A percentile compares a stretch with the other conserved stretches of the same genome.
phyloP scores from a whole-genome alignment of 1,284 basidiomycete genomes.

The Rhodotorula mucilaginosa region DNA sequence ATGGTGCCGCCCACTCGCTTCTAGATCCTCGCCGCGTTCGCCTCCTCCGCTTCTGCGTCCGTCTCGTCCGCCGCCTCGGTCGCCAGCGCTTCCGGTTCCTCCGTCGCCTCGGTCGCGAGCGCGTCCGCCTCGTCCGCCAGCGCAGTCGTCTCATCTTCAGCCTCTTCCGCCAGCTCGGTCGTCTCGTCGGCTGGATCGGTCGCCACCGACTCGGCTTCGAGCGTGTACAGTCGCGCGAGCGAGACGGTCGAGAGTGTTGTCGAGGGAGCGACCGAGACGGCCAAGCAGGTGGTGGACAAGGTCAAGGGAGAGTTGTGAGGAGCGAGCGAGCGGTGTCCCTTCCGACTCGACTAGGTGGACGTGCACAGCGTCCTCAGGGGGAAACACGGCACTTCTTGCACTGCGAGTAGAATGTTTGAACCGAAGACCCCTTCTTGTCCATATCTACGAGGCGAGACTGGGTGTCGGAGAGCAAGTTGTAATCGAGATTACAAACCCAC shows the following conservation, averaged over 20 bases:
- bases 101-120: neutral
- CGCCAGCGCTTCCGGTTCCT: neutral
- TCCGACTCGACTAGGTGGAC: too few relatives aligned
- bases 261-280: slow-evolving; percentile 36
- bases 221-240: slow-evolving; percentile 36
- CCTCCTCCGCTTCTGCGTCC: neutral
- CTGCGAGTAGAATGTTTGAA: too few relatives aligned
- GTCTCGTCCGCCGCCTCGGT: neutral
- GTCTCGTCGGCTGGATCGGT: neutral
- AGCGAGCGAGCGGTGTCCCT: rapidly evolving
- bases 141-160: neutral
- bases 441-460: too few relatives aligned
- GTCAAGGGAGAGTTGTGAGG: slow-evolving; percentile 46
- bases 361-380: too few relatives aligned
- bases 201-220: neutral
- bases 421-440: too few relatives aligned
- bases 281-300: slow-evolving; percentile 5
- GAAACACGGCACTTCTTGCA: too few relatives aligned
- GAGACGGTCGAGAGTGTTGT: slow-evolving; percentile 30
- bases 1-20: slow-evolving; percentile 46
- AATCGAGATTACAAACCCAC: too few relatives aligned
- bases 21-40: slow-evolving; percentile 34
- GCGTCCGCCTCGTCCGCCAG: neutral
- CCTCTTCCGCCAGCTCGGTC: neutral
- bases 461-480: too few relatives aligned